phyloP scores from a whole-genome alignment of 495 filamentous ascomycete genomes.

The Aspergillus cristatus region DNA sequence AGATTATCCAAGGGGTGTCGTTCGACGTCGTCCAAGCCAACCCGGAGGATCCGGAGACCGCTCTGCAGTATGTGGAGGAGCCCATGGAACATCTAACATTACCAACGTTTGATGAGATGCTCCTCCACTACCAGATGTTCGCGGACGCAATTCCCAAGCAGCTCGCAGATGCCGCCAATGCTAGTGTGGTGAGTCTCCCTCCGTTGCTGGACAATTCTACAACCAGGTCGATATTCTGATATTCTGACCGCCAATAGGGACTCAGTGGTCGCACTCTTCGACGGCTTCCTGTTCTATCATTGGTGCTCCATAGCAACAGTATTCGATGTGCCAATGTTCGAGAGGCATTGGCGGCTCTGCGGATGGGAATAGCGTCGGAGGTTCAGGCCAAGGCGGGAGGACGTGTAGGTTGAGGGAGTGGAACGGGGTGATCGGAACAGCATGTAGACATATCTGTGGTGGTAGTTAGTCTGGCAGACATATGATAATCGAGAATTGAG shows the following conservation, averaged over 20 bases:
- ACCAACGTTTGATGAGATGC: slow-evolving; percentile 13
- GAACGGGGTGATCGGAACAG: too few species aligned
- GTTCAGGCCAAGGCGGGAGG: slow-evolving; percentile 8
- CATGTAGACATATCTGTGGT: too few species aligned
- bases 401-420: too few species aligned
- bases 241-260: slow-evolving; percentile 7
- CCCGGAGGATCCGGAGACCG: slow-evolving; percentile 11
- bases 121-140: slow-evolving; percentile 12
- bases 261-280: slow-evolving; percentile 18
- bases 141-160: slow-evolving; percentile 10
- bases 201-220: neutral
- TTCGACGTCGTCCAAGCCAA: slow-evolving; percentile 14
- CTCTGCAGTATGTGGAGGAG: slow-evolving; percentile 12
- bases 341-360: slow-evolving; percentile 13
- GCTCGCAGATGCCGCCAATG: slow-evolving; percentile 11
- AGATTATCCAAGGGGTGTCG: slow-evolving; percentile 20
- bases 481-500: neutral
- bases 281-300: slow-evolving; percentile 12
- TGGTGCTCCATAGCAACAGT: slow-evolving; percentile 10
- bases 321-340: slow-evolving; percentile 10
- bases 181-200: slow-evolving; percentile 9
- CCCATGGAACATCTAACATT: slow-evolving; percentile 7
- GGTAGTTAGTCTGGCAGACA: too few species aligned
- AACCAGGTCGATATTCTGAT: neutral
- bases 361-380: slow-evolving; percentile 9